phyloP scores from a whole-genome alignment of 176 grass and related monocot species.

The Raddia guianensis region DNA sequence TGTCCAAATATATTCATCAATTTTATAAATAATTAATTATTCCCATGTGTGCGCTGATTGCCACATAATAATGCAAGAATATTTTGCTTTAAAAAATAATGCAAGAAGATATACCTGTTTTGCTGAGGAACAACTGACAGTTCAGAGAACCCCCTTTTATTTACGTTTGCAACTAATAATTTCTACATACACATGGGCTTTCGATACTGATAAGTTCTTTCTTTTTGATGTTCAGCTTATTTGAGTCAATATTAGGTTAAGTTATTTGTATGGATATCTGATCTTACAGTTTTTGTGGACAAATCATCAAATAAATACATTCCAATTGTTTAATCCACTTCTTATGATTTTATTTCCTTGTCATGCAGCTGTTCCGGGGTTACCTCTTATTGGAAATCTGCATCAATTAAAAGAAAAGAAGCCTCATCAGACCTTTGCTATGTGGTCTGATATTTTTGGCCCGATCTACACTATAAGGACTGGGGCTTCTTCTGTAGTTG shows the following conservation, averaged over 20 bases:
- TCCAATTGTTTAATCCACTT: neutral
- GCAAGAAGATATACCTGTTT: neutral
- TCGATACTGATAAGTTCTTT: neutral
- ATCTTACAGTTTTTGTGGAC: neutral
- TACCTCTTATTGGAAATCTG: constrained; percentile 85
- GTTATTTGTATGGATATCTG: neutral
- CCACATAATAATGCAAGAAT: neutral
- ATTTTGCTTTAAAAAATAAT: neutral
- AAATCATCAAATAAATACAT: neutral
- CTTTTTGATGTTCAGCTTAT: neutral
- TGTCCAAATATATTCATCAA: neutral
- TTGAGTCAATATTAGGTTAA: neutral
- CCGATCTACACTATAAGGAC: constrained; percentile 81
- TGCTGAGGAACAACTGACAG: neutral
- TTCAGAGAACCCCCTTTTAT: neutral
- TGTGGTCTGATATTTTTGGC: constrained; percentile 78
- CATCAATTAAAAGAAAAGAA: constrained; percentile 88
- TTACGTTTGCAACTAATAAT: neutral
- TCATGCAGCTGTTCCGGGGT: constrained; percentile 76
- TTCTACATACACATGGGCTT: neutral
- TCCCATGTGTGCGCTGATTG: neutral
- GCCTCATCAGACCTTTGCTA: constrained; percentile 74
- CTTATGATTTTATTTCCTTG: neutral
- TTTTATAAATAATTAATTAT: neutral
- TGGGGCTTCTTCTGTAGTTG: constrained; percentile 61